Evolutionary conservation across 2,329 filamentous ascomycete species (phyloP), one percentile per base, ranked within the genome.

Genomic region (Fusarium abutilonis): DNA sequence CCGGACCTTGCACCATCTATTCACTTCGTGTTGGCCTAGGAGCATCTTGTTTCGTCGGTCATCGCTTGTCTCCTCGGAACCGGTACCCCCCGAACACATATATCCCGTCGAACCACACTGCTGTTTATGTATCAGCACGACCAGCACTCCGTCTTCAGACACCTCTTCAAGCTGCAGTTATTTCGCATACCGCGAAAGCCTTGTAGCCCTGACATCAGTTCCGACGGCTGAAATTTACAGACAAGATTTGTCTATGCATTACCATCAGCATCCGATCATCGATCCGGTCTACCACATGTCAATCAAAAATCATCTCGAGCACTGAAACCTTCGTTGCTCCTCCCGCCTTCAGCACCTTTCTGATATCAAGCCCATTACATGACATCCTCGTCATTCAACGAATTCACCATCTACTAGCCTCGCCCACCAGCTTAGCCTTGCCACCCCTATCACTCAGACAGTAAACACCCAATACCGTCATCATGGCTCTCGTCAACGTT

Each of bases 81-180:
- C 69, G 60, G 64, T 50, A 55, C 43, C 45, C 54, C 38, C 61
- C 64, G 67, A 64, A 69, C 73, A 74, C 69, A 68, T 74, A 75
- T 70, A 50, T 67, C 60, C 67, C 55, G 56, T 68, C 66, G 65
- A 71, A 64, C 65, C 70, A 77, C 72, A 74, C 75, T 75, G 74
- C 76, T 90, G 92, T 96, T 91, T 96, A 96, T 96, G 93, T 96
- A 96, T 97, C 93, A 93, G 92, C 90, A 92, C 91, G 90, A 90
- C 88, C 78, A 84, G 76, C 86, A 86, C 87, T 87, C 91, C 90
- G 88, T 92, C 89, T 93, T 92, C 88, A 91, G 89, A 91, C 89
- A 94, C 89, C 92, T 92, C 85, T 88, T 92, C 85, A 92, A 92
- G 91, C 92, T 96, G 91, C 92, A 93, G 87, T 85, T 89, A 86